Conservation (phyloP, 495 filamentous ascomycete genomes). For the Aspergillus panamensis region DNA sequence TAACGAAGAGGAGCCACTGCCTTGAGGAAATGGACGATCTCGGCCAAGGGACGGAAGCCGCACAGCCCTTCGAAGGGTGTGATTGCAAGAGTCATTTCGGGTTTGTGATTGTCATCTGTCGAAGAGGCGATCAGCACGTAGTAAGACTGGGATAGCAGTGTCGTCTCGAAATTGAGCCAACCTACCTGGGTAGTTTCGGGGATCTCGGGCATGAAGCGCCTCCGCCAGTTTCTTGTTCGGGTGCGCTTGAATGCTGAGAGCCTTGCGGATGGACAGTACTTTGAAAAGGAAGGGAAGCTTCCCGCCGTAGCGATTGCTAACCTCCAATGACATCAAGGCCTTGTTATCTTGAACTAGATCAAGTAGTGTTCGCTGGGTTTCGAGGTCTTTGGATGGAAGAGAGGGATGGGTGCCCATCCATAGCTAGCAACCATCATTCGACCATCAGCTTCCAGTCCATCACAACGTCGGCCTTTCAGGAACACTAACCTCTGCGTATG, state of each 20-base stretch:
- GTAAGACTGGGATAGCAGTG: too few species aligned
- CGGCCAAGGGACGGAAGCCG: constrained; percentile 82
- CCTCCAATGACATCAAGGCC: constrained; percentile 66
- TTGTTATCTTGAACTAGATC: constrained; percentile 88
- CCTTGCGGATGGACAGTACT: constrained; percentile 89
- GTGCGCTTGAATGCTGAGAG: constrained; percentile 94
- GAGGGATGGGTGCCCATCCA: constrained; percentile 99
- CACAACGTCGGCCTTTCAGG: constrained; percentile 13
- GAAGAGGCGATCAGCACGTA: not conserved
- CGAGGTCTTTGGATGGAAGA: constrained; percentile 84
- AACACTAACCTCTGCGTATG: constrained; percentile 73
- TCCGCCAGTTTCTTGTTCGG: constrained; percentile 98
- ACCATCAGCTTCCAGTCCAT: constrained; percentile 13
- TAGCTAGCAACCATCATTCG: constrained; percentile 50
- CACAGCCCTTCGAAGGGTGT: constrained; percentile 95
- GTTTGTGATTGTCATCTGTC: constrained; percentile 96
- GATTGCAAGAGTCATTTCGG: constrained; percentile 97
- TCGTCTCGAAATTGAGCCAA: not conserved
- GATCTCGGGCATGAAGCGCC: constrained; percentile 76
- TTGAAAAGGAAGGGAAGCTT: constrained; percentile 97
- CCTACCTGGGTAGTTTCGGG: constrained; percentile 85
- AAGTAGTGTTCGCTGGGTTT: constrained; percentile 80
- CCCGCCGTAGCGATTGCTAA: constrained; percentile 66
- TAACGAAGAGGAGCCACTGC: constrained; percentile 68
- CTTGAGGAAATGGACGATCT: constrained; percentile 83